Percentiles rank a stretch among this genome's conserved stretches.
phyloP scores from a whole-genome alignment of 176 grass and related monocot genomes.

The Pontederia paniculata region DNA sequence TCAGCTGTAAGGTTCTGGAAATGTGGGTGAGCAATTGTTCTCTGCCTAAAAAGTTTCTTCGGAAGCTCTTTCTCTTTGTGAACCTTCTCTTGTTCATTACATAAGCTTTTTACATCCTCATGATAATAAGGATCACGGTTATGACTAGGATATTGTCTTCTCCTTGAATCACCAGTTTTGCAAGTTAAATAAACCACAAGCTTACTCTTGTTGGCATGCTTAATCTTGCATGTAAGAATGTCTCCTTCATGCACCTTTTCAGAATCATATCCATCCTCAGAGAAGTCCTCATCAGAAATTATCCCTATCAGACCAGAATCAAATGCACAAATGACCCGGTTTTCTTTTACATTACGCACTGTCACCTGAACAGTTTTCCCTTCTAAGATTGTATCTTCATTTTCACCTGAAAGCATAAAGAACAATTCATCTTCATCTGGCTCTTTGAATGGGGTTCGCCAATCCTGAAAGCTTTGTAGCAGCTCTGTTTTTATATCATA shows the following conservation, averaged over 20 bases:
- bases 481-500: constrained; percentile 44
- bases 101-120: constrained; percentile 41
- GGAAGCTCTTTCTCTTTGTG: constrained; percentile 76
- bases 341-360: constrained; percentile 69
- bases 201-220: constrained; percentile 68
- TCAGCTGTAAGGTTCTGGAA: constrained; percentile 92
- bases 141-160: constrained; percentile 34
- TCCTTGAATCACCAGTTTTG: constrained; percentile 54
- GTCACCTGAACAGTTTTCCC: constrained; percentile 96
- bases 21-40: constrained; percentile 96
- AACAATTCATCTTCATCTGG: constrained; percentile 86
- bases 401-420: constrained; percentile 92
- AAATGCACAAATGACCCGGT: constrained; percentile 65
- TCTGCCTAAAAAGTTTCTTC: constrained; percentile 88
- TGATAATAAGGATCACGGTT: constrained; percentile 78
- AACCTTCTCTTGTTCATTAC: constrained; percentile 46
- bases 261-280: constrained; percentile 53
- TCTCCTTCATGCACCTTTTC: constrained; percentile 76
- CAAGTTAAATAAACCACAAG: constrained; percentile 71
- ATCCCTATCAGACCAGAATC: constrained; percentile 97
- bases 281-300: constrained; percentile 65
- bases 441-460: constrained; percentile 47
- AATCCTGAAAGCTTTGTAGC: constrained; percentile 48
- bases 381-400: constrained; percentile 78
- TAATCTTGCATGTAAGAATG: constrained; percentile 85